phyloP scores from a whole-genome alignment of 495 filamentous ascomycete species.

The Thermochaetoides thermophila region DNA sequence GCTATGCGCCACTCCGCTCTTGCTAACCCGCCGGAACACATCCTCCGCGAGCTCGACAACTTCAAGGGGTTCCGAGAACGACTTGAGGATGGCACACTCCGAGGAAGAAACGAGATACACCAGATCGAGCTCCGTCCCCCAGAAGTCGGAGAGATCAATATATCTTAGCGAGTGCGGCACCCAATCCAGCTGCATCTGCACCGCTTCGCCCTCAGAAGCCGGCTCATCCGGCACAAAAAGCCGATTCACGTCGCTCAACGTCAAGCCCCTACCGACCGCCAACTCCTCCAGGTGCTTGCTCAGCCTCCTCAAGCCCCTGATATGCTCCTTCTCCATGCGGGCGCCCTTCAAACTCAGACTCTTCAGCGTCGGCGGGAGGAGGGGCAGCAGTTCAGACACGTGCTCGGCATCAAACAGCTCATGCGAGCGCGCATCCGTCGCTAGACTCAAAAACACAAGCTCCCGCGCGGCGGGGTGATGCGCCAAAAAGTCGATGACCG shows the following conservation, averaged over 20 bases:
- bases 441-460: constrained; percentile 61
- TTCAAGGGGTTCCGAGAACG: constrained; percentile 52
- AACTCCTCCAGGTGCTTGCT: constrained; percentile 74
- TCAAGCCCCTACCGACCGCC: constrained; percentile 54
- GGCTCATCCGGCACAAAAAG: constrained; percentile 36
- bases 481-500: constrained; percentile 55
- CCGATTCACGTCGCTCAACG: constrained; percentile 46
- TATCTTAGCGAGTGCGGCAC: constrained; percentile 56
- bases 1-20: constrained; percentile 24
- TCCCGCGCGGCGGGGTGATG: constrained; percentile 55
- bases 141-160: constrained; percentile 53
- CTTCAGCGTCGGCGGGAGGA: constrained; percentile 51
- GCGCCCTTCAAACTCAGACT: constrained; percentile 68
- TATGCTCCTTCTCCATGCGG: constrained; percentile 50
- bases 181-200: constrained; percentile 30
- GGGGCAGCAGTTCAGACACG: constrained; percentile 48
- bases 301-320: constrained; percentile 49
- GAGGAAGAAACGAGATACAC: constrained; percentile 46
- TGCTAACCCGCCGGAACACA: constrained; percentile 46
- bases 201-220: too few relatives aligned
- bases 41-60: constrained; percentile 69
- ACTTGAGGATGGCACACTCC: constrained; percentile 44
- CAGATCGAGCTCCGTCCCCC: constrained; percentile 43
- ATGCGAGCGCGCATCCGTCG: constrained; percentile 58
- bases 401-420: constrained; percentile 54